phyloP scores from a whole-genome alignment of 805 yeast species.

The Teunomyces cretensis region DNA sequence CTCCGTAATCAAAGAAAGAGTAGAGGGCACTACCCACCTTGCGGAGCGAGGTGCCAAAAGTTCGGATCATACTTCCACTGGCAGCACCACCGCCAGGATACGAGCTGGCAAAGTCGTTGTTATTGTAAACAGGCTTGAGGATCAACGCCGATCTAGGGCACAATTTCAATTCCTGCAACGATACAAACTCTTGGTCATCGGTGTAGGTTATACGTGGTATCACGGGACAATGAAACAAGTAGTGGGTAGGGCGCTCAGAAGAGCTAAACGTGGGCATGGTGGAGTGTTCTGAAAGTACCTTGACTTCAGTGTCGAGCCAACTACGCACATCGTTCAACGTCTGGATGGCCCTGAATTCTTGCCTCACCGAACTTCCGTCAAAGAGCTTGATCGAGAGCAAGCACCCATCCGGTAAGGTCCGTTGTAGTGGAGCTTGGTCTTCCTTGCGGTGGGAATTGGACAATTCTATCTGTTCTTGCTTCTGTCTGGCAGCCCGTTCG shows the following conservation, averaged over 20 bases:
- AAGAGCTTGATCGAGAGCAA: constrained; percentile 60
- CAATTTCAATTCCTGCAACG: constrained; percentile 55
- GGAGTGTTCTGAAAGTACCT: constrained; percentile 35
- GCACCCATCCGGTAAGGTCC: constrained; percentile 30
- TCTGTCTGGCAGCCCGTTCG: constrained; percentile 34
- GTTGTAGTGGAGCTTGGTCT: constrained; percentile 9
- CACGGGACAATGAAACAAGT: constrained; percentile 36
- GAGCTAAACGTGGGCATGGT: constrained; percentile 51
- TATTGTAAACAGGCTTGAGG: constrained; percentile 57
- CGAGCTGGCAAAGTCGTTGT: constrained; percentile 15
- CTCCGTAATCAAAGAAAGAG: constrained; percentile 44
- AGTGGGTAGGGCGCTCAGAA: constrained; percentile 53
- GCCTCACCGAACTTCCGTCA: constrained; percentile 60
- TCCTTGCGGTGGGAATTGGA: constrained; percentile 11
- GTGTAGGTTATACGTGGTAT: constrained; percentile 49
- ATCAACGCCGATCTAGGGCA: constrained; percentile 74
- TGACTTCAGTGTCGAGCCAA: constrained; percentile 55
- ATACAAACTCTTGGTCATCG: constrained; percentile 52
- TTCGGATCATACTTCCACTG: constrained; percentile 8
- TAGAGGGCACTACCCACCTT: constrained; percentile 30
- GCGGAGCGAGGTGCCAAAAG: constrained; percentile 7
- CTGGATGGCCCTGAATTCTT: constrained; percentile 45
- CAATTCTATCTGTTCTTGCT: constrained; percentile 6
- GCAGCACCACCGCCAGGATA: constrained; percentile 18
- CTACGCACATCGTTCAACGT: constrained; percentile 58